Conservation (phyloP, 176 grass and related monocot genomes). For the Ensete glaucum region DNA sequence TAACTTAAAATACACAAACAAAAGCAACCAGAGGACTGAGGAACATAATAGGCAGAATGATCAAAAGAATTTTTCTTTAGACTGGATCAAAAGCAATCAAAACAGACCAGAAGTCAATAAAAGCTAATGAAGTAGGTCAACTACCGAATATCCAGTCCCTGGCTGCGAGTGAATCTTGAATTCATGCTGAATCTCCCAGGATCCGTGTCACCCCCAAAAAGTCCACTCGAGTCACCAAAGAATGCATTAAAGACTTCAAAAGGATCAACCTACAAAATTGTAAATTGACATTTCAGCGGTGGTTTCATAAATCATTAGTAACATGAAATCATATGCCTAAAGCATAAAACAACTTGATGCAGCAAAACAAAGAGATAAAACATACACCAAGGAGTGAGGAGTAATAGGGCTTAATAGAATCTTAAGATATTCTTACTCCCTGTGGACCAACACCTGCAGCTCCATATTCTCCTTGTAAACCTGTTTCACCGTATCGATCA, state of each 20-base stretch:
- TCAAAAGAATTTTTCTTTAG: too few relatives aligned
- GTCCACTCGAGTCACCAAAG: conserved; percentile 49
- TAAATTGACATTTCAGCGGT: neutral
- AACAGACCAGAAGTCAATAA: neutral
- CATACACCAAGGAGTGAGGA: conserved; percentile 7
- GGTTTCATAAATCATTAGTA: neutral
- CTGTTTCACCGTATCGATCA: conserved; percentile 66
- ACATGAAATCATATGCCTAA: neutral
- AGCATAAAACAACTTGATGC: neutral
- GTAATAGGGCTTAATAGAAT: conserved; percentile 12
- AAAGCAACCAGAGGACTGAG: neutral
- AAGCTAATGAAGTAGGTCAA: neutral
- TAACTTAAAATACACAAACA: neutral
- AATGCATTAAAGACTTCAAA: conserved; percentile 79
- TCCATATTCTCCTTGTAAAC: conserved; percentile 32
- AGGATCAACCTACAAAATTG: conserved; percentile 59
- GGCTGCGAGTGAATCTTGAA: conserved; percentile 34
- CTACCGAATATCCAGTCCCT: conserved; percentile 69
- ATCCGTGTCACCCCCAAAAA: conserved; percentile 48
- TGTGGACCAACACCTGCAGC: conserved; percentile 32
- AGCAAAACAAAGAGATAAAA: neutral
- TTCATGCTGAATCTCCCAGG: conserved; percentile 36
- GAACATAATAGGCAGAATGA: too few relatives aligned
- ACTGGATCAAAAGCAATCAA: neutral
- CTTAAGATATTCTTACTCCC: conserved; percentile 37